A percentile compares a stretch with the other conserved stretches of the same genome.
These are phyloP conservation scores for Diaporthe batatas DNA, from an alignment of 2,329 filamentous ascomycete genomes.

Conservation along the genomic window DNA sequence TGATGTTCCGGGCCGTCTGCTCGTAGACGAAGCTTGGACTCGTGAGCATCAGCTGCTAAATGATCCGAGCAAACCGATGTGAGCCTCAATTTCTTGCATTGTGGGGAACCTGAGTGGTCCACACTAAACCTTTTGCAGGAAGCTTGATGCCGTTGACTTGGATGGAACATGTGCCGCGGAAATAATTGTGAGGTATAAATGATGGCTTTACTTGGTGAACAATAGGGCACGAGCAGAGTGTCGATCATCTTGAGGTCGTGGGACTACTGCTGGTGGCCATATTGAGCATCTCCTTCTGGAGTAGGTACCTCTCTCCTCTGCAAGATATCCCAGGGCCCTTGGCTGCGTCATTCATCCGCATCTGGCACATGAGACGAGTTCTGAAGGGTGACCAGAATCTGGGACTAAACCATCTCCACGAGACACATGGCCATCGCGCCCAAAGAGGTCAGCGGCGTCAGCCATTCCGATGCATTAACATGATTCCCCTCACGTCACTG, in stretches of 20 bases:
- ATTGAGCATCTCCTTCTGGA: slow-evolving; percentile 9
- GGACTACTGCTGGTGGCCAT: neutral
- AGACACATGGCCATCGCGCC: slow-evolving; percentile 27
- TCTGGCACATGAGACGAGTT: slow-evolving; percentile 31
- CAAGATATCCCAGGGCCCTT: slow-evolving; percentile 14
- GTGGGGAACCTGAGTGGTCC: neutral
- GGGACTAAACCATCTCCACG: slow-evolving; percentile 11
- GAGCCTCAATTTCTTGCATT: neutral
- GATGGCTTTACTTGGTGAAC: neutral
- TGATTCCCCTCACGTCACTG: slow-evolving; percentile 16
- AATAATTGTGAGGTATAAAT: neutral
- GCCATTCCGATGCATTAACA: slow-evolving; percentile 23
- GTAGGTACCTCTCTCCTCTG: slow-evolving; percentile 7
- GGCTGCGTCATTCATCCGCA: slow-evolving; percentile 13
- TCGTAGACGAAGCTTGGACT: neutral
- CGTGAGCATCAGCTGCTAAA: neutral
- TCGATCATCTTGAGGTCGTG: neutral
- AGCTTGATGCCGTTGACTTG: neutral
- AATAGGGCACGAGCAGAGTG: neutral
- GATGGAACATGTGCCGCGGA: neutral
- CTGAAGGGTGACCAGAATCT: slow-evolving; percentile 24
- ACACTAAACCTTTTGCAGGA: neutral
- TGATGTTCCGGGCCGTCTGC: no score
- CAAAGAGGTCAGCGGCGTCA: slow-evolving; percentile 36
- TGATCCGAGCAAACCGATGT: neutral